Base-by-base conservation (phyloP, 768 basidiomycete species). In the Russula olivacea region DNA sequence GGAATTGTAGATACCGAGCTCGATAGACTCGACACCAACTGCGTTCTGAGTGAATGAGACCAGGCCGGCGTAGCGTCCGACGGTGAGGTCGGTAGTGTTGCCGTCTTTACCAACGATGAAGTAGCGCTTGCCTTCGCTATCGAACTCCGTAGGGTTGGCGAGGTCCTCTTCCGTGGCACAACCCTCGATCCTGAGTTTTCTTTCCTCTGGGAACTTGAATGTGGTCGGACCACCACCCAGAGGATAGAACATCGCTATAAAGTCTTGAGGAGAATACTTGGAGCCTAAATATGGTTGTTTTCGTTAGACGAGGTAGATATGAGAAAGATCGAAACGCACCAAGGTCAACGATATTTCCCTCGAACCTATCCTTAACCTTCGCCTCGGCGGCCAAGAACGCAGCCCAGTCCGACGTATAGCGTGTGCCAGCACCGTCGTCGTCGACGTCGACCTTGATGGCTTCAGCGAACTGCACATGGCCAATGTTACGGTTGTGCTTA, bases 211-310 rank as follows among this genome's bases (percentile, higher is more conserved):
- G 23, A 21, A 53, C 52, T 23, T 21, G 52, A 53, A 34, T 12
- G 3, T 30, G 30, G 41, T 45, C 50, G 32, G 9, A 34, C 51
- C 51, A 45, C 32, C 43, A 53, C 23, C 32, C 0, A 19, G 1
- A 25, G 51, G 51, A 36, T 19, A 45, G 17, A 45, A 28, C 43
- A 53, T 45, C 0, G 1, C 21, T 1, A 0, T 34, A 12, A 59
- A 40, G 0, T 34, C n/a, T 12, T 1, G 28, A 45, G 41, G 50
- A 32, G 28, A 15, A 7, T 59, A 59, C 30, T 52, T 59, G 0
- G 58, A 43, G 34, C 59, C 43, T 54, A 21, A 60, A 60, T 53
- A 60, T 45, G 23, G 41, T 53, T 45, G 41, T 23, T 34, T 45
- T 53, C 15, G 21, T 53, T 47, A 34, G 41, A 53, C 21, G 51